Evolutionary conservation across 2,329 filamentous ascomycete genomes (phyloP).

Genomic region (Teratosphaeria viscida): DNA sequence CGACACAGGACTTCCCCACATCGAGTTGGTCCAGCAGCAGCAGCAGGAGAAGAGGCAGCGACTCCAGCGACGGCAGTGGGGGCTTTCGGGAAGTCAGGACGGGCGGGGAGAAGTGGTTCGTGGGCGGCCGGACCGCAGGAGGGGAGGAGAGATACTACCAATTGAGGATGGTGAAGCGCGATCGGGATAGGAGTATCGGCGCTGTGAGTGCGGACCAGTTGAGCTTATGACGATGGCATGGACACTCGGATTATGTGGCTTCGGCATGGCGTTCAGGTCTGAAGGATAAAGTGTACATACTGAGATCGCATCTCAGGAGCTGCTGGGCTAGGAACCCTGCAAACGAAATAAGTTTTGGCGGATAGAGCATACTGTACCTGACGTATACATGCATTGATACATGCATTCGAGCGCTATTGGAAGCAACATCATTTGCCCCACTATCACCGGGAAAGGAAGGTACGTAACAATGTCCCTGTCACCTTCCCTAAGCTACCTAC

Average conservation of each 20-base stretch:
- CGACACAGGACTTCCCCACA: slow-evolving; percentile 23
- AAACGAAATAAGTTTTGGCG: neutral
- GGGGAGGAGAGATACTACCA: slow-evolving; percentile 79
- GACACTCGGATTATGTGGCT: neutral
- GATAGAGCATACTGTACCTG: neutral
- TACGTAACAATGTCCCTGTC: neutral
- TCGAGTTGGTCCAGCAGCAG: slow-evolving; percentile 14
- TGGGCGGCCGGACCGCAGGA: slow-evolving; percentile 62
- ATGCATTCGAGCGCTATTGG: neutral
- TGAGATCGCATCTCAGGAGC: neutral
- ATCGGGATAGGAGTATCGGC: slow-evolving; percentile 54
- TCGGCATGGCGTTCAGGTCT: slow-evolving; percentile 1
- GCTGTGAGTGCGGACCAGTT: slow-evolving; percentile 63
- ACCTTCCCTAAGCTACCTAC: neutral
- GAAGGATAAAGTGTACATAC: neutral
- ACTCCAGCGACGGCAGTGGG: slow-evolving; percentile 63
- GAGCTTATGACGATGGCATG: slow-evolving; percentile 48
- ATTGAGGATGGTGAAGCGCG: slow-evolving; percentile 61
- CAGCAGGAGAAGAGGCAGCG: slow-evolving; percentile 52
- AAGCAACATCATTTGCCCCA: neutral
- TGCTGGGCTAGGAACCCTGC: neutral
- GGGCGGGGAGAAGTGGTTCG: slow-evolving; percentile 72
- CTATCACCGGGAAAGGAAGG: neutral
- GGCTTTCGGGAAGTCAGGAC: slow-evolving; percentile 64
- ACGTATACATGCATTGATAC: neutral